Base-by-base conservation (phyloP, 1,139 yeast species). In the Candida tetrigidarum region DNA sequence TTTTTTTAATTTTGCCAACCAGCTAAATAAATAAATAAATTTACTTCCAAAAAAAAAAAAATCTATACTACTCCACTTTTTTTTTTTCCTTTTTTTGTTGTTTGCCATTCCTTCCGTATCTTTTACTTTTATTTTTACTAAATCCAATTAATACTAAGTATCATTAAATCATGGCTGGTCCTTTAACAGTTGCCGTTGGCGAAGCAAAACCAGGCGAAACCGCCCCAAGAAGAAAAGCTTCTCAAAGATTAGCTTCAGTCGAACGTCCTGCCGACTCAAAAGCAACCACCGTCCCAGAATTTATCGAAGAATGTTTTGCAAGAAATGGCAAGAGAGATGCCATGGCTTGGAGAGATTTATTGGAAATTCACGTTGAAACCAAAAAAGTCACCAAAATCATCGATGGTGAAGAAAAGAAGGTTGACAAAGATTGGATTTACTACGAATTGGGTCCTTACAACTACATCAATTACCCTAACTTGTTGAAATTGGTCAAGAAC, bases 141-240 rank as follows among this genome's bases (percentile, higher is more conserved):
- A n/a, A n/a, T n/a, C n/a, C n/a, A n/a, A n/a, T n/a, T n/a, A n/a
- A n/a, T n/a, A n/a, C n/a, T n/a, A 25, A 25, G 12, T 8, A 29
- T 29, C 18, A 29, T 15, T 29, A 4, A 29, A 32, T 19, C 36
- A 32, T 32, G 36, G 36, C 25, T 72, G 59, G 60, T 39, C 70
- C 67, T 44, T 66, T 71, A 44, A 74, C 78, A 29, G 92, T 87
- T 32, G 83, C 84, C 30, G 95, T 88, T 29, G 96, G 96, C 30
- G 85, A 86, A 48, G 92, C 93, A 33, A 80, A 80, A 58, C 79
- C 81, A 9, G 95, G 96, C 49, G 97, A 92, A 70, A 87, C 97
- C 23, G 96, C 96, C 3, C 96, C 96, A 52, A 83, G 96, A 70
- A 83, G 96, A 71, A 86, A 81, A 60, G 72, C 76, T 48, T 70